Evolutionary conservation across 2,329 filamentous ascomycete species (phyloP).

Genomic region (Ustilaginoidea virens): DNA sequence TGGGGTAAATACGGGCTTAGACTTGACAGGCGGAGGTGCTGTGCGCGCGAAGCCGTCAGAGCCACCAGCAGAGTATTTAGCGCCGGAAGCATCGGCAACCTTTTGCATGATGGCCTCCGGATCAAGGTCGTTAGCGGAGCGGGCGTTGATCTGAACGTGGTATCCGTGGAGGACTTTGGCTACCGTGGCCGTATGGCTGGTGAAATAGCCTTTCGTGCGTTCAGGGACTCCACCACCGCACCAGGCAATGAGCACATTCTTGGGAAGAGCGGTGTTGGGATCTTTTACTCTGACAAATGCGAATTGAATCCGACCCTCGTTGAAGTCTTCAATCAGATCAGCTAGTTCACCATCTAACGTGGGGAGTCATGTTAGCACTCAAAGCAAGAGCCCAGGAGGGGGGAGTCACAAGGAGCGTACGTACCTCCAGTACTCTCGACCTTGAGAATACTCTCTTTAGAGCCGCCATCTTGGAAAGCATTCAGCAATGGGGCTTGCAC

Average conservation of each 20-base stretch:
- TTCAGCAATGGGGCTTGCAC: conserved; percentile 85
- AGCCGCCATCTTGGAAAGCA: conserved; percentile 74
- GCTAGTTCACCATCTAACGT: conserved; percentile 72
- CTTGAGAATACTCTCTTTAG: conserved; percentile 90
- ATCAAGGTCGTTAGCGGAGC: conserved; percentile 76
- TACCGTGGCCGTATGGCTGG: conserved; percentile 78
- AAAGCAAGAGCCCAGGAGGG: neutral
- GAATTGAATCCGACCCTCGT: conserved; percentile 90
- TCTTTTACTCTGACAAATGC: conserved; percentile 95
- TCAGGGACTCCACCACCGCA: conserved; percentile 98
- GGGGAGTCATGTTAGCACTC: conserved; percentile 8
- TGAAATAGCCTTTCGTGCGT: conserved; percentile 96
- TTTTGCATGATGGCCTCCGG: conserved; percentile 84
- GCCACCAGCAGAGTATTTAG: conserved; percentile 72
- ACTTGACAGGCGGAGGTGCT: conserved; percentile 55
- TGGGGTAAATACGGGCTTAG: conserved; percentile 86
- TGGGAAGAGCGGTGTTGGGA: conserved; percentile 76
- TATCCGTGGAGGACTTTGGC: conserved; percentile 91
- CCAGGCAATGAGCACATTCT: conserved; percentile 88
- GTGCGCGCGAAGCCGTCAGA: conserved; percentile 36
- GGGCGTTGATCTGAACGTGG: conserved; percentile 92
- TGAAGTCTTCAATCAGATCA: conserved; percentile 90
- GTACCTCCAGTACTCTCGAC: conserved; percentile 81
- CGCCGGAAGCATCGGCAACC: conserved; percentile 83
- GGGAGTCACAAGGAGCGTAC: conserved; percentile 4